Evolutionary conservation across 148 eudicot genomes (phyloP).

Genomic region (Mesembryanthemum crystallinum): DNA sequence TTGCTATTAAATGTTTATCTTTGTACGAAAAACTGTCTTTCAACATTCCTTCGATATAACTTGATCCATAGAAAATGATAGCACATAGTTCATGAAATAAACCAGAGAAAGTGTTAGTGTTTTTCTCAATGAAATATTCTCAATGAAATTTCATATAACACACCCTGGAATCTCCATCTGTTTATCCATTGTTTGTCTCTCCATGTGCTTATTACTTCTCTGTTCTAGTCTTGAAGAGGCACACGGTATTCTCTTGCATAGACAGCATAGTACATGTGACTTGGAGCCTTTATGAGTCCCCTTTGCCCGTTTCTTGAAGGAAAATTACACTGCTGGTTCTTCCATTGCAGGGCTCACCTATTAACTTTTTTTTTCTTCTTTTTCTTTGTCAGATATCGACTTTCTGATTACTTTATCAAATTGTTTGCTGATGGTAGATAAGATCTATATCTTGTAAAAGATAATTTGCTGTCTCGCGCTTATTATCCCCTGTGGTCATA

Average conservation of each 20-base stretch:
- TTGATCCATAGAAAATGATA: too few species aligned
- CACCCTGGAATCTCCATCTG: neutral
- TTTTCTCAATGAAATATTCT: neutral
- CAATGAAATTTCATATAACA: neutral
- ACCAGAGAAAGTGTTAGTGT: too few species aligned
- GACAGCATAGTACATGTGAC: neutral
- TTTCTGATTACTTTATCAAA: neutral
- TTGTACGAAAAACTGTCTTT: too few species aligned
- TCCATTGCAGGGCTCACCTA: too few species aligned
- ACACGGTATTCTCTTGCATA: neutral
- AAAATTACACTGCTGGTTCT: neutral
- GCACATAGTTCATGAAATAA: too few species aligned
- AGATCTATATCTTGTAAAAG: neutral
- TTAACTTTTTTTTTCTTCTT: neutral
- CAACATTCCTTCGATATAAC: too few species aligned
- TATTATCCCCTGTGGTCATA: neutral
- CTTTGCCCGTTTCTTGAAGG: neutral
- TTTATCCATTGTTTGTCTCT: neutral
- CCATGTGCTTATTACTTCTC: neutral
- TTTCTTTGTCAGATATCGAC: neutral
- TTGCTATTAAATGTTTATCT: too few species aligned
- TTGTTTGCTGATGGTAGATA: neutral
- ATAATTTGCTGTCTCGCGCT: neutral
- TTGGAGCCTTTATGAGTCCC: neutral
- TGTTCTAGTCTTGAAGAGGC: too few species aligned